Conservation (phyloP, 2,329 filamentous ascomycete genomes). For the Talaromyces albobiverticillius region DNA sequence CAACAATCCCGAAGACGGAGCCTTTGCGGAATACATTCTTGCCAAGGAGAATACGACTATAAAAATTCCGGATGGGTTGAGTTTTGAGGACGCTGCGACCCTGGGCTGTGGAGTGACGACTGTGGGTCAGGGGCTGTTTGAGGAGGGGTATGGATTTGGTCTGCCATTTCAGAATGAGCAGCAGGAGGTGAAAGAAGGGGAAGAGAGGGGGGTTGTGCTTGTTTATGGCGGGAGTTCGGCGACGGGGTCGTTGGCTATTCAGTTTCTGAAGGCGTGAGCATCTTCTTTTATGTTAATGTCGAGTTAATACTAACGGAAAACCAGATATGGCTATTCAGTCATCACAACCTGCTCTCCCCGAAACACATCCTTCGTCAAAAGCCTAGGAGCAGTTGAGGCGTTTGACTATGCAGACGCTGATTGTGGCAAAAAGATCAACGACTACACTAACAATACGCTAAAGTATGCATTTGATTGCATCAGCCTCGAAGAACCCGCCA, state of each 20-base stretch:
- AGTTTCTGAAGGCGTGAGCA: conserved; percentile 40
- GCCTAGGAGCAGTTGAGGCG: conserved; percentile 32
- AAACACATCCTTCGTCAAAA: conserved; percentile 32
- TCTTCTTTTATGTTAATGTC: too few species aligned
- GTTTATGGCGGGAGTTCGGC: conserved; percentile 42
- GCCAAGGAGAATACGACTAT: conserved; percentile 50
- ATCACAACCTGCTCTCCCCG: conserved; percentile 34
- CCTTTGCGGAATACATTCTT: conserved; percentile 54
- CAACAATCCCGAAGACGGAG: conserved; percentile 46
- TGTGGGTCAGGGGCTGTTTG: conserved; percentile 46
- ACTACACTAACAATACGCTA: conserved; percentile 33
- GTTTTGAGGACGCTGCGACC: conserved; percentile 41
- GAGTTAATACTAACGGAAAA: too few species aligned
- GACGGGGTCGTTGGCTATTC: conserved; percentile 38
- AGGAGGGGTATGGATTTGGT: conserved; percentile 22
- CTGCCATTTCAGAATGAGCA: conserved; percentile 32
- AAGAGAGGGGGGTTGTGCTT: too few species aligned
- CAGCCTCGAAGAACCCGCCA: conserved; percentile 25
- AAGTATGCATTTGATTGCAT: conserved; percentile 31
- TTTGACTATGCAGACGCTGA: conserved; percentile 37
- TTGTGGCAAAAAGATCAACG: conserved; percentile 28
- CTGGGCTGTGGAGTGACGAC: conserved; percentile 53
- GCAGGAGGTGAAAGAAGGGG: too few species aligned
- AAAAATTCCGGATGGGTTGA: conserved; percentile 47
- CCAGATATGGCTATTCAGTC: conserved; percentile 21